phyloP scores from a whole-genome alignment of 2,329 filamentous ascomycete species.

The Ophioceras dolichostomum region DNA sequence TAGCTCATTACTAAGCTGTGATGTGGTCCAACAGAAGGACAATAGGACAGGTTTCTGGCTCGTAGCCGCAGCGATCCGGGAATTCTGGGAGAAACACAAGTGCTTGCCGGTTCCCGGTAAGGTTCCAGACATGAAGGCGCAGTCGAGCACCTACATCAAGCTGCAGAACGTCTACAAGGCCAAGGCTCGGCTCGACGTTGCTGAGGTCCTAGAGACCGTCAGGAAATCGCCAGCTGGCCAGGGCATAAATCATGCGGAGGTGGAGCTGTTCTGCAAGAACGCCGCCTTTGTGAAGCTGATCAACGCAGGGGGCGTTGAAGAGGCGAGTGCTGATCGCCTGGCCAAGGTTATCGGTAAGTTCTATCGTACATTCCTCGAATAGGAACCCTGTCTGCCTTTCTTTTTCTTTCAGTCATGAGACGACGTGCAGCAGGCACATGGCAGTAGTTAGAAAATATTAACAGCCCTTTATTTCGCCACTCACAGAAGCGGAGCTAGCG shows the following conservation, averaged over 20 bases:
- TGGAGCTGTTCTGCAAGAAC: slow-evolving; percentile 92
- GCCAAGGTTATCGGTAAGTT: slow-evolving; percentile 42
- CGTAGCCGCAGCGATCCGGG: slow-evolving; percentile 66
- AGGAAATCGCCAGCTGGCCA: slow-evolving; percentile 35
- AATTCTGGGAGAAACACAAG: slow-evolving; percentile 62
- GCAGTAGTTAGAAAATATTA: too few species aligned
- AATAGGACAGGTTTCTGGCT: slow-evolving; percentile 65
- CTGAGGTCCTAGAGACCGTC: slow-evolving; percentile 59
- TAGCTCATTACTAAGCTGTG: not conserved
- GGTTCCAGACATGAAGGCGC: slow-evolving; percentile 94
- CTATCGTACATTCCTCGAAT: too few species aligned
- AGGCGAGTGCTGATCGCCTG: slow-evolving; percentile 27
- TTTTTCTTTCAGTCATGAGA: not conserved
- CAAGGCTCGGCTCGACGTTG: slow-evolving; percentile 68
- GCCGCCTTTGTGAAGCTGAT: slow-evolving; percentile 87
- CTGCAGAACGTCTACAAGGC: slow-evolving; percentile 88
- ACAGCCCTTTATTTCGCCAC: slow-evolving; percentile 13
- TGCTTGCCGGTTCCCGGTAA: slow-evolving; percentile 75
- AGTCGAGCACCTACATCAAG: slow-evolving; percentile 78
- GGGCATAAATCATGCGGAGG: slow-evolving; percentile 54
- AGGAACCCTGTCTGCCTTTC: not conserved
- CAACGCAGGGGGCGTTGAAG: slow-evolving; percentile 35
- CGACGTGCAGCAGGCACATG: too few species aligned
- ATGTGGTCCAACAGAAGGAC: slow-evolving; percentile 21
- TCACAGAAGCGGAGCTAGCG: slow-evolving; percentile 36